Evolutionary conservation across 345 rosid genomes (phyloP), one percentile per base, ranked within the genome.

Genomic region (Gossypium herbaceum): DNA sequence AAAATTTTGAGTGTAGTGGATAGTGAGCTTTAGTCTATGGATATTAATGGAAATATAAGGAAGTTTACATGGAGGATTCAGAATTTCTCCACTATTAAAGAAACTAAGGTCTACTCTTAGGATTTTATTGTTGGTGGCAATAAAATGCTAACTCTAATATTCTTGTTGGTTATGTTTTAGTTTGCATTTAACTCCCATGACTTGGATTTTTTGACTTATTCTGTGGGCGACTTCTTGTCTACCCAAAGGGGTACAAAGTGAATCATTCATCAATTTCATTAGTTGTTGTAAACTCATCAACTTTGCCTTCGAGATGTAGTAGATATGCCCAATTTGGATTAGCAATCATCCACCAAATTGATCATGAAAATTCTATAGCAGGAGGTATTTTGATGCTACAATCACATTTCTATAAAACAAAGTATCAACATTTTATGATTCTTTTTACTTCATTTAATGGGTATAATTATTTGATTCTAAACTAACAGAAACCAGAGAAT

Each of bases 261-360:
- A 94, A 89, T 76, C 85, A 90, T 83, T 73, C 92, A 80, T 92
- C 94, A 22, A 82, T 94, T 89, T 92, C 90, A 76, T 76, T 92
- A 79, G 92, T 86, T 81, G 93, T 89, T 80, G 94, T 96, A 5
- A 94, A 91, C 73, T 89, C 93, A 3, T 12, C 81, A 0, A 76
- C 79, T n/a, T 78, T 94, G 86, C 88, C 94, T 1, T 82, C 81
- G 43, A 97, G 93, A 44, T 94, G 98, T 97, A 92, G 92, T 84
- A 85, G 91, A 87, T 94, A 78, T 59, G 90, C 98, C 4, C 90
- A 87, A 73, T 92, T 91, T 77, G 87, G 91, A 78, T 79, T 94
- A 76, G 79, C 93, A 73, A 84, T 94, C 60, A 86, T 84, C 52
- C 88, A 94, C 82, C 98, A 94, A 84, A 57, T 50, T 9, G 79